Evolutionary conservation across 495 filamentous ascomycete species (phyloP).

Genomic region (Neurospora sp.): DNA sequence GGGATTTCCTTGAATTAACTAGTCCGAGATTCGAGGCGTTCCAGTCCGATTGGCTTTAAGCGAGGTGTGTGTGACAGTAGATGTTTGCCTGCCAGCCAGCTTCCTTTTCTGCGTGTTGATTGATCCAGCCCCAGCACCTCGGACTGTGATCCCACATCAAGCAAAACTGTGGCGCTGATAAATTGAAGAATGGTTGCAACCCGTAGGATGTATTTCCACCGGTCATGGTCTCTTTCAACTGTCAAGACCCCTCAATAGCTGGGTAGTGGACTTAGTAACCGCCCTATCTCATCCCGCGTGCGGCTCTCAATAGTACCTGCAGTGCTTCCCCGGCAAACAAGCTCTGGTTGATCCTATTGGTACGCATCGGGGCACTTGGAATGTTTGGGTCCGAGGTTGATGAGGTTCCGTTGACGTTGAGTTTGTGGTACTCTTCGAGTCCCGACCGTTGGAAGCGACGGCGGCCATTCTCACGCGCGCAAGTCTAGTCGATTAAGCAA

Average conservation of each 20-base stretch:
- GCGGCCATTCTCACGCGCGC: neutral
- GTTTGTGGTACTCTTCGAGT: neutral
- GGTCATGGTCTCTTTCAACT: neutral
- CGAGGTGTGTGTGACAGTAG: neutral
- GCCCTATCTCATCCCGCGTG: neutral
- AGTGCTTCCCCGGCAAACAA: no score
- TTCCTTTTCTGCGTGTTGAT: neutral
- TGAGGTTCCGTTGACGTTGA: neutral
- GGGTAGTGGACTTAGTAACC: neutral
- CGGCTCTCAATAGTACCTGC: neutral
- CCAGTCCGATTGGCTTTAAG: neutral
- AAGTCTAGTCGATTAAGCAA: neutral
- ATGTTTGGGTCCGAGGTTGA: neutral
- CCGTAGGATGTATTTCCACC: neutral
- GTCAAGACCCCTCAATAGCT: neutral
- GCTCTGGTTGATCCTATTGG: neutral
- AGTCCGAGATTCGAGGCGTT: neutral
- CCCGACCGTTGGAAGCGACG: neutral
- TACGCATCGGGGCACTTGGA: neutral
- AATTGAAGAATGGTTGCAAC: neutral
- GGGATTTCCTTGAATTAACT: neutral
- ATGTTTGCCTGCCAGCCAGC: neutral
- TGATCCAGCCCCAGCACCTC: neutral
- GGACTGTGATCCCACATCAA: neutral
- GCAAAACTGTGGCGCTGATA: neutral